These are phyloP conservation scores for Radiomyces spectabilis DNA, from an alignment of 192 early-diverging fungal species.

Conservation along the genomic window DNA sequence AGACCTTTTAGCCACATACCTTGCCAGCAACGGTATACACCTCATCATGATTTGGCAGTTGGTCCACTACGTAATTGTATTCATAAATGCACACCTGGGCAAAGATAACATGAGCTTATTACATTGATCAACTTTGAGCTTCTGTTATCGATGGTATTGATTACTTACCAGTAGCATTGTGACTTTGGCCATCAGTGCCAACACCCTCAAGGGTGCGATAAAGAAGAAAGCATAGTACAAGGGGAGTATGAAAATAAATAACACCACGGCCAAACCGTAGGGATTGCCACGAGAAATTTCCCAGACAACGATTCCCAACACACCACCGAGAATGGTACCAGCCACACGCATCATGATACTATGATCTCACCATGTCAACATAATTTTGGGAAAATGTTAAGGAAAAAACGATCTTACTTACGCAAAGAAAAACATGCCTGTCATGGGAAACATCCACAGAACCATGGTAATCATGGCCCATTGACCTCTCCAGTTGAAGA, in stretches of 20 bases:
- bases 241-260: conserved; percentile 15
- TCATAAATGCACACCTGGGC: conserved; percentile 13
- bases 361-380: too few relatives aligned
- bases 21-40: conserved; percentile 20
- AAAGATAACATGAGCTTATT: too few relatives aligned
- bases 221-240: conserved; percentile 19
- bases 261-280: conserved; percentile 20
- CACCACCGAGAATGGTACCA: conserved; percentile 12
- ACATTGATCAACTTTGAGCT: too few relatives aligned
- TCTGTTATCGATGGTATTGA: too few relatives aligned
- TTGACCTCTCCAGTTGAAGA: conserved; percentile 19
- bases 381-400: conserved; percentile 2
- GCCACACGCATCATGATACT: too few relatives aligned
- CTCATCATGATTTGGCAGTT: background rate
- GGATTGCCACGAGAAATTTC: conserved; percentile 21
- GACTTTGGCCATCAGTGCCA: conserved; percentile 17
- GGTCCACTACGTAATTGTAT: conserved; percentile 6
- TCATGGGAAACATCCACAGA: conserved; percentile 21
- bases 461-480: conserved; percentile 29
- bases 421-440: conserved; percentile 24
- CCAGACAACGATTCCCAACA: conserved; percentile 22
- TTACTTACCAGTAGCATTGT: too few relatives aligned
- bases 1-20: conserved; percentile 11
- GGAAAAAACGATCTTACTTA: conserved; percentile 2
- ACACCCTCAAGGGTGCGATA: conserved; percentile 1